phyloP scores from a whole-genome alignment of 148 eudicot species.

The Camellia lanceoleosa region DNA sequence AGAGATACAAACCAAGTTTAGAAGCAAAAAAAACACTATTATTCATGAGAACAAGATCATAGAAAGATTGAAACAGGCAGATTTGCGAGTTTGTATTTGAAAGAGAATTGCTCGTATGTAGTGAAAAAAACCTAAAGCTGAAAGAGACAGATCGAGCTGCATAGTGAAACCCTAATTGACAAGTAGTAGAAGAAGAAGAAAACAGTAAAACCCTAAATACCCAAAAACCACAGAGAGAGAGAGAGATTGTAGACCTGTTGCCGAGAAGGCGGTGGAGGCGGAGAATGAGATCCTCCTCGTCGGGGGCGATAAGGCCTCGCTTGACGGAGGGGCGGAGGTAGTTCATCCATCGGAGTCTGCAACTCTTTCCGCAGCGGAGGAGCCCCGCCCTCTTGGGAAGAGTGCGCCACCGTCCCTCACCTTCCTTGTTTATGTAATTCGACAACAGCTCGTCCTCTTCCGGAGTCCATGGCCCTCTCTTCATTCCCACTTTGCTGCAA shows the following conservation, averaged over 20 bases:
- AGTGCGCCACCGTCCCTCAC: slow-evolving; percentile 40
- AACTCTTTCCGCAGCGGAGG: slow-evolving; percentile 61
- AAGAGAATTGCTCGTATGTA: background rate
- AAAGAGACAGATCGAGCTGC: slow-evolving; percentile 4
- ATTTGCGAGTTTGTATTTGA: background rate
- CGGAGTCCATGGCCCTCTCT: slow-evolving; percentile 68
- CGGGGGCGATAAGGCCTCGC: slow-evolving; percentile 54
- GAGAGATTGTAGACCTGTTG: slow-evolving; percentile 31
- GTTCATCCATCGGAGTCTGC: slow-evolving; percentile 68
- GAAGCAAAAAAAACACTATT: background rate
- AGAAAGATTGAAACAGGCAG: background rate
- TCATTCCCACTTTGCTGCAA: slow-evolving; percentile 43
- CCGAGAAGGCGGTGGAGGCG: slow-evolving; percentile 71
- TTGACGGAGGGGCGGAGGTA: slow-evolving; percentile 57
- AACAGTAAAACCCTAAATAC: too few species aligned
- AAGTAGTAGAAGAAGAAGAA: background rate
- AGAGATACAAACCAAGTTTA: background rate
- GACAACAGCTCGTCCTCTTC: slow-evolving; percentile 51
- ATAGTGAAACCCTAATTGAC: slow-evolving; percentile 3
- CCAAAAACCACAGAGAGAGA: too few species aligned
- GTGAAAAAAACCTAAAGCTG: background rate
- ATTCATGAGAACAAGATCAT: background rate
- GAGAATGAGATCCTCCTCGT: slow-evolving; percentile 66
- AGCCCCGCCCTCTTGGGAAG: slow-evolving; percentile 50
- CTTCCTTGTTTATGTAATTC: slow-evolving; percentile 37